Evolutionary conservation across 2,329 filamentous ascomycete genomes (phyloP).

Genomic region (Incumbomyces lentus): DNA sequence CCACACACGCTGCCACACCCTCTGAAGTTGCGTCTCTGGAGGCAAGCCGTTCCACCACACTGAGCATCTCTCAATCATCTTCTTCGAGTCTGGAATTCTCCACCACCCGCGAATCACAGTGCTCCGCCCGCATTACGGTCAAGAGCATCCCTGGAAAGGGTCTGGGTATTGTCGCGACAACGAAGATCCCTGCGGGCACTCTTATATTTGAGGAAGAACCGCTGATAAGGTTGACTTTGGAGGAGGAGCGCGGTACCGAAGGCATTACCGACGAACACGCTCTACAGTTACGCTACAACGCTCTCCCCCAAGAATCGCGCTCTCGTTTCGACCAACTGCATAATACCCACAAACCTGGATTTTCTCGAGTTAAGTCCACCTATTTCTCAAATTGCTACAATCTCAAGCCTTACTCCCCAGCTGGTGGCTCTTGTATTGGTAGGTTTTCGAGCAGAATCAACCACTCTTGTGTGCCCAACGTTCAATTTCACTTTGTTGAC

Average conservation of each 20-base stretch:
- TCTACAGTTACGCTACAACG: slow-evolving; percentile 5
- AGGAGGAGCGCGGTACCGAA: slow-evolving; percentile 10
- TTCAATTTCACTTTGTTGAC: slow-evolving; percentile 16
- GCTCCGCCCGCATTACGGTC: slow-evolving; percentile 31
- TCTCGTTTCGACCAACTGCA: slow-evolving; percentile 14
- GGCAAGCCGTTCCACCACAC: too few relatives aligned
- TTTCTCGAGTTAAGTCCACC: slow-evolving; percentile 13
- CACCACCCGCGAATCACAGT: not conserved
- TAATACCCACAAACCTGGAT: slow-evolving; percentile 14
- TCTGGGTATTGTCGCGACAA: slow-evolving; percentile 13
- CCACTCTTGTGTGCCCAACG: slow-evolving; percentile 18
- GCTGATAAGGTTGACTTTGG: slow-evolving; percentile 12
- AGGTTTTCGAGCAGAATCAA: slow-evolving; percentile 15
- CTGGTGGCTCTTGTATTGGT: slow-evolving; percentile 17
- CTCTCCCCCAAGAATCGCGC: slow-evolving; percentile 7
- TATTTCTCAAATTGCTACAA: slow-evolving; percentile 21
- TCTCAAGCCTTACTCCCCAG: not conserved
- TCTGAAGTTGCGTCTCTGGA: too few relatives aligned
- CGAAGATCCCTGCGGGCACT: slow-evolving; percentile 17
- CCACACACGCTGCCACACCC: too few relatives aligned
- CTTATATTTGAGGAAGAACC: slow-evolving; percentile 15
- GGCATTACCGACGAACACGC: slow-evolving; percentile 5
- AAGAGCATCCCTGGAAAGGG: slow-evolving; percentile 13
- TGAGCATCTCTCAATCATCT: not conserved
- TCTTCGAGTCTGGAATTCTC: not conserved